phyloP scores from a whole-genome alignment of 352 stramenopile species.

The Thraustotheca clavata region DNA sequence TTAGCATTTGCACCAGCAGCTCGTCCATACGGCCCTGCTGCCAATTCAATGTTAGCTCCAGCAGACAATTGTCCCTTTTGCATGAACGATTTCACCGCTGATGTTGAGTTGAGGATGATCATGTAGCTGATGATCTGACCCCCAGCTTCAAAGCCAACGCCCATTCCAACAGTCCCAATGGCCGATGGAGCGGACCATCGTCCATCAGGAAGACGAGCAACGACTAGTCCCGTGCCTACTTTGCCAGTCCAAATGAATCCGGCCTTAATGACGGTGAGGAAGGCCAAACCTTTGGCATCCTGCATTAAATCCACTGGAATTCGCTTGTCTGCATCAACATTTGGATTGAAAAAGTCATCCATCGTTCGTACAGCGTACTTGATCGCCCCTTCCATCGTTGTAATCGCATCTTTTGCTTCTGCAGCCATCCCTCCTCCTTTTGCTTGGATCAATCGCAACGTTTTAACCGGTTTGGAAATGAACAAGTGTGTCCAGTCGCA shows the following conservation, averaged over 20 bases:
- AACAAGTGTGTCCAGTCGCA: too few species aligned
- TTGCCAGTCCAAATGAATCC: constrained; percentile 83
- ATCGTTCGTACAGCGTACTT: constrained; percentile 83
- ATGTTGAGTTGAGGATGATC: constrained; percentile 92
- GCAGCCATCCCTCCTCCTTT: background rate
- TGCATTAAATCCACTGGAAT: constrained; percentile 88
- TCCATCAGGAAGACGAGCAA: constrained; percentile 90
- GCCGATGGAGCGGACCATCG: constrained; percentile 93
- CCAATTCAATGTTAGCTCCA: constrained; percentile 75
- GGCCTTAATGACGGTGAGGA: constrained; percentile 89
- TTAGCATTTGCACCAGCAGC: constrained; percentile 67
- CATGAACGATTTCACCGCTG: constrained; percentile 87
- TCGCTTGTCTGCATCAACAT: constrained; percentile 73
- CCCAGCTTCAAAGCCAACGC: constrained; percentile 67
- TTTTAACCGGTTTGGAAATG: too few species aligned
- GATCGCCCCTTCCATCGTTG: constrained; percentile 88
- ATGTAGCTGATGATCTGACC: constrained; percentile 82
- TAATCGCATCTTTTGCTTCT: constrained; percentile 59
- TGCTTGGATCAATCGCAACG: too few species aligned
- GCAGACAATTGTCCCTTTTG: constrained; percentile 76
- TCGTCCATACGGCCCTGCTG: constrained; percentile 67
- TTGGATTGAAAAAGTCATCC: constrained; percentile 86
- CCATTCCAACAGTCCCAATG: constrained; percentile 89
- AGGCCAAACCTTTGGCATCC: constrained; percentile 84
- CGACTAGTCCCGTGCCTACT: constrained; percentile 87